phyloP scores from a whole-genome alignment of 768 basidiomycete genomes.

The Lactarius hengduanensis region DNA sequence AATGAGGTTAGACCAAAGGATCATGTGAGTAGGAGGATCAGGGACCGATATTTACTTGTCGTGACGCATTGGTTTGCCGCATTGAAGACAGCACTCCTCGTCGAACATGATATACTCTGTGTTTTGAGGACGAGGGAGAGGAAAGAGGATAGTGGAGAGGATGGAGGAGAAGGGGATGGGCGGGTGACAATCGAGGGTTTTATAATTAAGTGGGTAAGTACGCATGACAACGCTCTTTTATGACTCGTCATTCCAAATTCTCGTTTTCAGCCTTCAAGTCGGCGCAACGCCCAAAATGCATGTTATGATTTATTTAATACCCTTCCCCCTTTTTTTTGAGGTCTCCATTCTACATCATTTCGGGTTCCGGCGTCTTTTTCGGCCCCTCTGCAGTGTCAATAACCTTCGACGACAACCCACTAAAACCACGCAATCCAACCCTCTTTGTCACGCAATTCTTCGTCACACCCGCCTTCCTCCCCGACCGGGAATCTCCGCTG shows the following conservation, averaged over 20 bases:
- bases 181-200: slow-evolving; percentile 14
- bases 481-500: neutral
- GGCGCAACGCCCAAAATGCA: slow-evolving; percentile 21
- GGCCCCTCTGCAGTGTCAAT: neutral
- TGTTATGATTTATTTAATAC: slow-evolving; percentile 8
- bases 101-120: slow-evolving; percentile 29
- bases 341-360: slow-evolving; percentile 1
- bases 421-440: neutral
- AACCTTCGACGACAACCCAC: too few species aligned
- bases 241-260: slow-evolving; percentile 21
- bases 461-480: neutral
- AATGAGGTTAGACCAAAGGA: slow-evolving; percentile 22
- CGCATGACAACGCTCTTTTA: slow-evolving; percentile 22
- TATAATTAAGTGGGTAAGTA: slow-evolving; percentile 14
- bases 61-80: slow-evolving; percentile 30
- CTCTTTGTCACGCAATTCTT: neutral
- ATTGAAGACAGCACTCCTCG: slow-evolving; percentile 34
- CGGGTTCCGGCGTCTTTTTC: slow-evolving; percentile 1
- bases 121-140: neutral
- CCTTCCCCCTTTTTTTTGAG: neutral
- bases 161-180: neutral
- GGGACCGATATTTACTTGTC: slow-evolving; percentile 26
- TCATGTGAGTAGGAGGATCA: slow-evolving; percentile 22
- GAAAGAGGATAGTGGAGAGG: neutral
- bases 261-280: neutral